Conservation (phyloP, 768 basidiomycete genomes). For the Tricholoma terreum region DNA sequence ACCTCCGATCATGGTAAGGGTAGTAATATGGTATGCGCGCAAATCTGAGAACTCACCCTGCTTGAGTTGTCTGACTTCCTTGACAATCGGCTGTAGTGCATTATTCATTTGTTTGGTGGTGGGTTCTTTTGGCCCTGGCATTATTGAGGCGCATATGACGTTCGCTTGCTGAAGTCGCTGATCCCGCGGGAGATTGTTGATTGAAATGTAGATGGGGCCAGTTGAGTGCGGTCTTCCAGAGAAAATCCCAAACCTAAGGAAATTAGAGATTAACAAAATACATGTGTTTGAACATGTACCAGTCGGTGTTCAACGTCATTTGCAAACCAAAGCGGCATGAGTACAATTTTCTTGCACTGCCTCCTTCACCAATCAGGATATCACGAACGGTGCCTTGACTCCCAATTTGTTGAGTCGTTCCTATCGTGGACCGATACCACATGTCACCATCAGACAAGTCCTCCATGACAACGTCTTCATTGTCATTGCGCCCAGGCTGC, state of each 20-base stretch:
- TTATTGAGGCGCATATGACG: conserved; percentile 16
- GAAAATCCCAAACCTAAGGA: conserved; percentile 22
- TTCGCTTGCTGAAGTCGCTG: conserved; percentile 19
- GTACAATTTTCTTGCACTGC: background rate
- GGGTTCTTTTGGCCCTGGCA: conserved; percentile 29
- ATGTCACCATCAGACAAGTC: background rate
- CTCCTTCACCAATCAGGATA: background rate
- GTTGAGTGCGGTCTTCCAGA: too few relatives aligned
- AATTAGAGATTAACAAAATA: background rate
- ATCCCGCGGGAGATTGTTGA: conserved; percentile 20
- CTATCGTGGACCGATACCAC: background rate
- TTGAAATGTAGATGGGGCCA: conserved; percentile 21
- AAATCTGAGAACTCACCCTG: too few relatives aligned
- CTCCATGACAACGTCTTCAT: background rate
- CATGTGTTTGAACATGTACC: conserved; percentile 15
- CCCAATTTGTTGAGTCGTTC: background rate
- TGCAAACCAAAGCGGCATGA: conserved; percentile 19
- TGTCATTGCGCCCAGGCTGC: background rate
- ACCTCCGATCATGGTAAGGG: conserved; percentile 6
- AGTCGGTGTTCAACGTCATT: conserved; percentile 22
- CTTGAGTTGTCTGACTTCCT: conserved; percentile 12
- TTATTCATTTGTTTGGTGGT: conserved; percentile 27
- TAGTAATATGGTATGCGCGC: too few relatives aligned
- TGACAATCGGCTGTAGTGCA: conserved; percentile 12
- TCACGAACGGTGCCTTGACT: background rate